Evolutionary conservation across 2,329 filamentous ascomycete species (phyloP), one percentile per base, ranked within the genome.

Genomic region (Hirsutella minnesotensis): DNA sequence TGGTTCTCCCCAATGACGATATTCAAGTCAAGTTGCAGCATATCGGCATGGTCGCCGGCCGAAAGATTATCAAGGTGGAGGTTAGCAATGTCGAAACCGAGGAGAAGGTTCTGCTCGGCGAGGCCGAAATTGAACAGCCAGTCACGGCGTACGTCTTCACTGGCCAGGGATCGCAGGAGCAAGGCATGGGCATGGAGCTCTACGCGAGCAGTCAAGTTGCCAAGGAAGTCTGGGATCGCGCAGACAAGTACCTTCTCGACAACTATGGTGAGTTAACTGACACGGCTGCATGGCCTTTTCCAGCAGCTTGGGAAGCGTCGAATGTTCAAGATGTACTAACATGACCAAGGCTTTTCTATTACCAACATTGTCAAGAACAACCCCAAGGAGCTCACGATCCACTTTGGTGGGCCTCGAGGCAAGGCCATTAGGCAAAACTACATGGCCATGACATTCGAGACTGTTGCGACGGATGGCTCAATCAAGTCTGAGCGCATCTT

Each of bases 311-410:
- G n/a, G 5, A 4, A 3, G 33, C 7, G 9, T 10, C 18, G 15
- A 5, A 16, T 34, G 5, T 35, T 18, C 33, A 9, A 16, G 33
- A 35, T 27, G 15, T 3, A 16, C 30, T 22, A 18, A 36, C 16
- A 15, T 31, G 12, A 15, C 27, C 19, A 47, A 87, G 82, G 86
- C 56, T 95, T 98, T 58, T 89, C 89, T 5, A 98, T 98, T 57
- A 94, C 89, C 60, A 89, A 96, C 66, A 98, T 98, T 57, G 92
- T 98, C 64, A 94, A 88, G 75, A 98, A 96, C 73, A 98, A 98
- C 68, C 92, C 92, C 50, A 95, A 95, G 73, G 92, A 96, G 68
- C 81, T 98, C 43, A 98, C 94, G 5, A 86, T 98, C 51, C 86
- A 98, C 72, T 98, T 98, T 59, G 92, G 94, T 69, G 92, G 92